Evolutionary conservation across 768 basidiomycete genomes (phyloP).

Genomic region (Fomitopsis pulvina): DNA sequence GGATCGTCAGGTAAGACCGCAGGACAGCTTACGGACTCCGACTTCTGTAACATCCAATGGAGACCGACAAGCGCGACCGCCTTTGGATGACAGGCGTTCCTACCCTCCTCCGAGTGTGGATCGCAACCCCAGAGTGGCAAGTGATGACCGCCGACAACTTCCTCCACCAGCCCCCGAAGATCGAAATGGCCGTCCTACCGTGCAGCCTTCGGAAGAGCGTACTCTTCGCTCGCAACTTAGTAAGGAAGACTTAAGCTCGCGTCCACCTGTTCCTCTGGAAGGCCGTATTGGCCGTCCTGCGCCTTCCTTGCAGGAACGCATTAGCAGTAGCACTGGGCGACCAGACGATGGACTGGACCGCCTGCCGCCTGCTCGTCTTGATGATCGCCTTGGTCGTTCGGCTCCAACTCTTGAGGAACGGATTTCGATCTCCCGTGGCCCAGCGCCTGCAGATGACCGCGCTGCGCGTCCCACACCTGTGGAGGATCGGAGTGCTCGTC

Average conservation of each 20-base stretch:
- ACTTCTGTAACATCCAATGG: neutral
- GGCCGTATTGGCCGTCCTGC: slow-evolving; percentile 17
- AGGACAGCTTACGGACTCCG: neutral
- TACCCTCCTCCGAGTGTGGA: slow-evolving; percentile 4
- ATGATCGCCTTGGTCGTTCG: slow-evolving; percentile 17
- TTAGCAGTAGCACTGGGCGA: slow-evolving; percentile 9
- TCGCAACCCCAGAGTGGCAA: slow-evolving; percentile 3
- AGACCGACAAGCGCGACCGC: neutral
- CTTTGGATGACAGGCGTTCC: slow-evolving; percentile 9
- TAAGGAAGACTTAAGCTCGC: slow-evolving; percentile 9
- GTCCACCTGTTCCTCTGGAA: slow-evolving; percentile 14
- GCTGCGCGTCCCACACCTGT: slow-evolving; percentile 5
- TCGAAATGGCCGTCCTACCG: slow-evolving; percentile 7
- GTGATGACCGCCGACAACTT: slow-evolving; percentile 9
- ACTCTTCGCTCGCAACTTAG: slow-evolving; percentile 6
- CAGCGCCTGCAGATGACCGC: slow-evolving; percentile 15
- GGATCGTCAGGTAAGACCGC: slow-evolving; percentile 1
- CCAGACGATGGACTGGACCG: slow-evolving; percentile 8
- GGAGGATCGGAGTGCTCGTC: slow-evolving; percentile 14
- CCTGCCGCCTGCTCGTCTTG: slow-evolving; percentile 11
- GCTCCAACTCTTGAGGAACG: slow-evolving; percentile 19
- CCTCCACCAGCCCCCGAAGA: slow-evolving; percentile 14
- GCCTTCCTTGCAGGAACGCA: slow-evolving; percentile 19
- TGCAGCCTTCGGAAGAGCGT: slow-evolving; percentile 10
- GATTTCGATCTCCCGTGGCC: slow-evolving; percentile 11